Conservation (phyloP, 2,329 filamentous ascomycete genomes). For the Nakataea oryzae region DNA sequence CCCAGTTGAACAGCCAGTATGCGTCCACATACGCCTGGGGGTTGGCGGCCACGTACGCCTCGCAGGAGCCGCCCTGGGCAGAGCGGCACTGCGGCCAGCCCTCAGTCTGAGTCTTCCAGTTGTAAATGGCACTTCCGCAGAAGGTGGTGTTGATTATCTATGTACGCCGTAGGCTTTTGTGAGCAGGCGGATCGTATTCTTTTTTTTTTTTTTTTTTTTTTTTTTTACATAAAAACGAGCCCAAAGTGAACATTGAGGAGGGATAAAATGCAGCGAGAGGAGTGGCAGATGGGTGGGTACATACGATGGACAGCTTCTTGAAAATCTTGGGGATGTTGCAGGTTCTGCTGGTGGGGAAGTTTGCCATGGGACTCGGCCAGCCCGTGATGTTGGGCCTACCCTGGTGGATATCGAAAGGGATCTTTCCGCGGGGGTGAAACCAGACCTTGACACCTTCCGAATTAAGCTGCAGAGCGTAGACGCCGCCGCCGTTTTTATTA, state of each 20-base stretch:
- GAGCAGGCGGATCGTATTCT: too few species aligned
- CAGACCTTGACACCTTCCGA: conserved; percentile 31
- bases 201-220: too few species aligned
- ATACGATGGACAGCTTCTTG: conserved; percentile 42
- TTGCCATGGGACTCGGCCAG: conserved; percentile 29
- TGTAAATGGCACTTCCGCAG: conserved; percentile 19
- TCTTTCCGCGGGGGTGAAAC: conserved; percentile 26
- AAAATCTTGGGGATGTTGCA: conserved; percentile 49
- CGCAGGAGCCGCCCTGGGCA: conserved; percentile 24
- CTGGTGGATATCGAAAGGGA: conserved; percentile 27
- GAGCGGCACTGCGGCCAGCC: conserved; percentile 10
- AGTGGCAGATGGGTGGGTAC: conserved; percentile 4
- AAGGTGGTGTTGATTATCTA: conserved; percentile 18
- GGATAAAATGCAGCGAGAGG: background rate
- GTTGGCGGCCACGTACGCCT: conserved; percentile 44
- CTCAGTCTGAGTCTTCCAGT: conserved; percentile 41
- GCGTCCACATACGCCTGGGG: conserved; percentile 43
- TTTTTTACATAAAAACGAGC: too few species aligned
- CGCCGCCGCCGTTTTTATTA: conserved; percentile 33
- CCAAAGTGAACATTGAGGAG: too few species aligned
- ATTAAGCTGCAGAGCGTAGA: conserved; percentile 30
- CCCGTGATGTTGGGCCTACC: conserved; percentile 25
- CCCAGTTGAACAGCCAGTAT: conserved; percentile 46
- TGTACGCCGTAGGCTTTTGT: too few species aligned
- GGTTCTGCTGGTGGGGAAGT: conserved; percentile 18